Conservation (phyloP, 2,329 filamentous ascomycete genomes). For the Cladosporium phlei region DNA sequence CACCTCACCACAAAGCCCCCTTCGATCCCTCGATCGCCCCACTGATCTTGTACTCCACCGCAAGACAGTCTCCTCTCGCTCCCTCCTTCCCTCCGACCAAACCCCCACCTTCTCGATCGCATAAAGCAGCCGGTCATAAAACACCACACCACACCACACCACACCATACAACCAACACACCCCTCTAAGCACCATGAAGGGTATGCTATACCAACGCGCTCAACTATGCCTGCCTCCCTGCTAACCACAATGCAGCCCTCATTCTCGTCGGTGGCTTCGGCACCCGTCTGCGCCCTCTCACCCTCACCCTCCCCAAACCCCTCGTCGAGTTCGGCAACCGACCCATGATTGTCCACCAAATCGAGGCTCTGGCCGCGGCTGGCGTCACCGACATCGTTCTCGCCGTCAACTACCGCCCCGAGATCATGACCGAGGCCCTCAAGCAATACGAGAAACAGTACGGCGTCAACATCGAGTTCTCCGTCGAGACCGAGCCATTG, state of each 20-base stretch:
- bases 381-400: slow-evolving; percentile 97
- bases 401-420: slow-evolving; percentile 96
- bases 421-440: slow-evolving; percentile 92
- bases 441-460: slow-evolving; percentile 93
- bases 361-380: slow-evolving; percentile 86
- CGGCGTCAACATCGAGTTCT: slow-evolving; percentile 94
- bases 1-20: not conserved
- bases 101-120: slow-evolving; percentile 5
- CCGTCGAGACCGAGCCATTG: slow-evolving; percentile 89
- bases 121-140: slow-evolving; percentile 10
- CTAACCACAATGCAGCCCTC: slow-evolving; percentile 58
- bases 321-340: slow-evolving; percentile 98
- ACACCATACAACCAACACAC: slow-evolving; percentile 14
- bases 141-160: slow-evolving; percentile 6
- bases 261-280: slow-evolving; percentile 99
- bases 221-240: slow-evolving; percentile 13
- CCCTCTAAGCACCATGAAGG: slow-evolving; percentile 37
- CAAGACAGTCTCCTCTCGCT: slow-evolving; percentile 22
- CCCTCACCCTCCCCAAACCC: slow-evolving; percentile 92
- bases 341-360: slow-evolving; percentile 98
- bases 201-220: slow-evolving; percentile 20
- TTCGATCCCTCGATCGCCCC: not conserved
- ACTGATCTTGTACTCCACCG: slow-evolving; percentile 33
- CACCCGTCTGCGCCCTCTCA: slow-evolving; percentile 94
- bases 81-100: not conserved